These are phyloP conservation scores for Aureobasidium sp. DNA, from an alignment of 2,329 filamentous ascomycete species.

Conservation along the genomic window DNA sequence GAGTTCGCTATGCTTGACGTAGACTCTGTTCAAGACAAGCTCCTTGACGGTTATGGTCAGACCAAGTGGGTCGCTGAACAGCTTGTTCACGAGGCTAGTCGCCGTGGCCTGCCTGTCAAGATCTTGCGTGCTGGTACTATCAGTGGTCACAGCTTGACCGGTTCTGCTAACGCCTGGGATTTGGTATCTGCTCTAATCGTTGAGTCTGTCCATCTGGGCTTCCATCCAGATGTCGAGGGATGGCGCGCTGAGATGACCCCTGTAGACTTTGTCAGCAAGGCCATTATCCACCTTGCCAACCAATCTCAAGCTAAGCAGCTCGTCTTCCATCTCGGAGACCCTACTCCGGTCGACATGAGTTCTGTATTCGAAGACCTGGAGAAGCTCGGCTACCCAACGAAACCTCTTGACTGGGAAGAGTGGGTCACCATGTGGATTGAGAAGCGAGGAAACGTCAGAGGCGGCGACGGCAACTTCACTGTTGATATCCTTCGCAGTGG, in stretches of 20 bases:
- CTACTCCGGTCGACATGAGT: conserved; percentile 58
- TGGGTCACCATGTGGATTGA: conserved; percentile 69
- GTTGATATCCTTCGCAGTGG: conserved; percentile 71
- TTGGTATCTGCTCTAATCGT: conserved; percentile 67
- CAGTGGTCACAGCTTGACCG: conserved; percentile 65
- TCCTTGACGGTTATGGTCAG: conserved; percentile 67
- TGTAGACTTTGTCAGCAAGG: conserved; percentile 69
- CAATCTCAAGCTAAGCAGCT: conserved; percentile 53
- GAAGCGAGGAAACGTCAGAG: conserved; percentile 55
- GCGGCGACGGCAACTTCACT: conserved; percentile 64
- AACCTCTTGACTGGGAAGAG: conserved; percentile 59
- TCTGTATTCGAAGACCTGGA: conserved; percentile 56
- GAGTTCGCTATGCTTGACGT: conserved; percentile 61
- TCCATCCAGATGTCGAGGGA: conserved; percentile 59
- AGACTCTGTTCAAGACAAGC: conserved; percentile 58
- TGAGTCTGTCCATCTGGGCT: conserved; percentile 65
- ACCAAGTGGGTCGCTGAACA: conserved; percentile 77
- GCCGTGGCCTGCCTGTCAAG: conserved; percentile 60
- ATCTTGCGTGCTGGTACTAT: conserved; percentile 70
- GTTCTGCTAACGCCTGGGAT: conserved; percentile 71
- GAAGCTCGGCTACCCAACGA: conserved; percentile 63
- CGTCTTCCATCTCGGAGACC: conserved; percentile 67
- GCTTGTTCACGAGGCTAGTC: conserved; percentile 60
- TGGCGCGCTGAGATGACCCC: conserved; percentile 82
- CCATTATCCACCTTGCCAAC: conserved; percentile 62